Conservation (phyloP, 345 rosid genomes). For the Dipteronia dyeriana region DNA sequence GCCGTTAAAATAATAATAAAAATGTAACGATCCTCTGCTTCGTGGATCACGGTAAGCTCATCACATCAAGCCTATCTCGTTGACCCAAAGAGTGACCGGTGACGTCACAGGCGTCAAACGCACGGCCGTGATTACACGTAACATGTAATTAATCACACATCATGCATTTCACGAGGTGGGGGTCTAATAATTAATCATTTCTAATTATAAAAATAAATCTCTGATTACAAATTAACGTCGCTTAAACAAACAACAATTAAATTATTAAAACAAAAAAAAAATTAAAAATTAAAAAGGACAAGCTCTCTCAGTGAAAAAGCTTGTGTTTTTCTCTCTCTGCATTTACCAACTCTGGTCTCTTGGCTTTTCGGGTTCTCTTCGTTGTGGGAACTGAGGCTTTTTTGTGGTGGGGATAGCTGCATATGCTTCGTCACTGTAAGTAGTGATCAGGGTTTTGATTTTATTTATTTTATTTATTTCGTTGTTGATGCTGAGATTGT, state of each 20-base stretch:
- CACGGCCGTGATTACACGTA: conserved; percentile 11
- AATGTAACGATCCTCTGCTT: not conserved
- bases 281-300: not conserved
- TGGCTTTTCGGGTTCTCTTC: conserved; percentile 45
- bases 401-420: conserved; percentile 5
- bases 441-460: conserved; percentile 31
- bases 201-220: not conserved
- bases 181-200: conserved; percentile 1
- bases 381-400: conserved; percentile 33
- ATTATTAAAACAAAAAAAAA: not conserved
- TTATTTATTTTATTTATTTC: not conserved
- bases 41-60: not conserved
- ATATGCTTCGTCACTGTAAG: conserved; percentile 33
- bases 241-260: not conserved
- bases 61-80: not conserved
- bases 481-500: not conserved
- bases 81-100: not conserved
- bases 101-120: not conserved
- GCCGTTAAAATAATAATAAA: conserved; percentile 8
- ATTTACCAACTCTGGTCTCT: conserved; percentile 15
- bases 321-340: conserved; percentile 33
- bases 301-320: not conserved
- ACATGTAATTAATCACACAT: not conserved
- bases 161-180: conserved; percentile 10
- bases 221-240: conserved; percentile 8